Conservation (phyloP, 2,329 filamentous ascomycete genomes). For the Rosellinia necatrix region DNA sequence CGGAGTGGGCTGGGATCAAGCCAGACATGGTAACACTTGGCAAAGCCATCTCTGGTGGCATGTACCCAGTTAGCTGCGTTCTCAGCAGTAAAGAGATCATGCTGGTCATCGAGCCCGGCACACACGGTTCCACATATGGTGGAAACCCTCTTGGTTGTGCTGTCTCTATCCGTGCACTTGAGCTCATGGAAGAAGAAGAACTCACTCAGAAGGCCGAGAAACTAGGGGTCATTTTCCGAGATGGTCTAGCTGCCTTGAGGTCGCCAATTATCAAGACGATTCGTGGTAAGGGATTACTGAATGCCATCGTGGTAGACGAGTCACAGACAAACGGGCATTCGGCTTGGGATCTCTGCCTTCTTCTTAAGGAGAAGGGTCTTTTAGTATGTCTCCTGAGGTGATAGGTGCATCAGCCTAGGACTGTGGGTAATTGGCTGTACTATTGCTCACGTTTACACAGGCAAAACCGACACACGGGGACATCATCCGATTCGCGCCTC, state of each 20-base stretch:
- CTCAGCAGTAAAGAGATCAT: constrained; percentile 88
- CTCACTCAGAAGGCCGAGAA: constrained; percentile 82
- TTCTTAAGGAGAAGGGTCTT: constrained; percentile 93
- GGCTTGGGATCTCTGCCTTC: constrained; percentile 94
- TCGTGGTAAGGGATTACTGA: constrained; percentile 90
- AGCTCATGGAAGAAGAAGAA: constrained; percentile 90
- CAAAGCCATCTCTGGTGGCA: constrained; percentile 96
- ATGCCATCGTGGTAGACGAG: constrained; percentile 96
- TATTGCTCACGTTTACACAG: constrained; percentile 52
- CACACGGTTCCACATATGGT: constrained; percentile 97
- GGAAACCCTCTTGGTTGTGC: constrained; percentile 96
- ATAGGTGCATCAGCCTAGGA: constrained; percentile 13
- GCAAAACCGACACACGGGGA: constrained; percentile 98
- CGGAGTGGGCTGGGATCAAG: constrained; percentile 93
- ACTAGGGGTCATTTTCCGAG: constrained; percentile 81
- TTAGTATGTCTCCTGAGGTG: constrained; percentile 65
- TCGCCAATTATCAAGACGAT: constrained; percentile 81
- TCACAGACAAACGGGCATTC: constrained; percentile 79
- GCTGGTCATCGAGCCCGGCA: constrained; percentile 94
- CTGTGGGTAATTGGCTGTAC: constrained; percentile 8
- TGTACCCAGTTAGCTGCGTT: constrained; percentile 98
- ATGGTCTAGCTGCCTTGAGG: constrained; percentile 74
- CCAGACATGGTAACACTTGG: constrained; percentile 93
- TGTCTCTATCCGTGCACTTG: constrained; percentile 90
- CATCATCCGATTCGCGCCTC: constrained; percentile 97